Evolutionary conservation across 2,329 filamentous ascomycete genomes (phyloP).

Genomic region (Rugonectria rugulosa): DNA sequence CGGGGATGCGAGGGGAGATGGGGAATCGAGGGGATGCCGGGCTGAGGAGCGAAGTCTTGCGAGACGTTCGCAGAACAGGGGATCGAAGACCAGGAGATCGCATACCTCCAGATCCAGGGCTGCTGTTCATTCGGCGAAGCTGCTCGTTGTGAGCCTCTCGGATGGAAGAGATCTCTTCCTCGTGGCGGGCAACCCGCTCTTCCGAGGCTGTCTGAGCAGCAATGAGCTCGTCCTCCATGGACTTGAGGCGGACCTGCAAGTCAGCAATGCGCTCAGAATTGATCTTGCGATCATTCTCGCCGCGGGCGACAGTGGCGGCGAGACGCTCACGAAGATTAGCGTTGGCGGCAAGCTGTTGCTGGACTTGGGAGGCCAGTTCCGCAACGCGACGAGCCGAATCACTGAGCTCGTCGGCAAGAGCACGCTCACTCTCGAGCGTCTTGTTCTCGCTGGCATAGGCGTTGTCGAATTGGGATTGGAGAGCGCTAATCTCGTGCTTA

Average conservation of each 20-base stretch:
- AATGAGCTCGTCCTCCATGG: slow-evolving; percentile 84
- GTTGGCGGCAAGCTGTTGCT: slow-evolving; percentile 82
- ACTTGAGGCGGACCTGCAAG: slow-evolving; percentile 81
- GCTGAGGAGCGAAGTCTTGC: slow-evolving; percentile 46
- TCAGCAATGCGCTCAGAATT: slow-evolving; percentile 84
- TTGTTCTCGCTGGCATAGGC: slow-evolving; percentile 64
- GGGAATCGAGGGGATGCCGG: slow-evolving; percentile 47
- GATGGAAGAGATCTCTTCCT: slow-evolving; percentile 80
- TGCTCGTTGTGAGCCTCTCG: slow-evolving; percentile 80
- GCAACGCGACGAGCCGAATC: slow-evolving; percentile 81
- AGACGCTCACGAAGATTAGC: slow-evolving; percentile 77
- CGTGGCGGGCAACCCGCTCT: slow-evolving; percentile 81
- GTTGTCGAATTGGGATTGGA: slow-evolving; percentile 67
- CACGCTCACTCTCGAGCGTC: slow-evolving; percentile 66
- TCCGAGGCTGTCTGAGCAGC: slow-evolving; percentile 86
- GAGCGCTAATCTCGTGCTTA: slow-evolving; percentile 67
- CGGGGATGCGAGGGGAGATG: slow-evolving; percentile 55
- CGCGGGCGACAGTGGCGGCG: slow-evolving; percentile 79
- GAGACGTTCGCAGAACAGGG: slow-evolving; percentile 38
- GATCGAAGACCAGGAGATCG: slow-evolving; percentile 44
- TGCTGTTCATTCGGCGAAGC: slow-evolving; percentile 74
- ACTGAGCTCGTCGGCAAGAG: slow-evolving; percentile 73
- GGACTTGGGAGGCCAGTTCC: slow-evolving; percentile 79
- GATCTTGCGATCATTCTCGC: slow-evolving; percentile 81
- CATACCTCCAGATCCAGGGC: slow-evolving; percentile 40